A percentile compares a stretch with the other conserved stretches of the same genome.
phyloP scores from a whole-genome alignment of 306 rosid species.

The Luffa aegyptiaca region DNA sequence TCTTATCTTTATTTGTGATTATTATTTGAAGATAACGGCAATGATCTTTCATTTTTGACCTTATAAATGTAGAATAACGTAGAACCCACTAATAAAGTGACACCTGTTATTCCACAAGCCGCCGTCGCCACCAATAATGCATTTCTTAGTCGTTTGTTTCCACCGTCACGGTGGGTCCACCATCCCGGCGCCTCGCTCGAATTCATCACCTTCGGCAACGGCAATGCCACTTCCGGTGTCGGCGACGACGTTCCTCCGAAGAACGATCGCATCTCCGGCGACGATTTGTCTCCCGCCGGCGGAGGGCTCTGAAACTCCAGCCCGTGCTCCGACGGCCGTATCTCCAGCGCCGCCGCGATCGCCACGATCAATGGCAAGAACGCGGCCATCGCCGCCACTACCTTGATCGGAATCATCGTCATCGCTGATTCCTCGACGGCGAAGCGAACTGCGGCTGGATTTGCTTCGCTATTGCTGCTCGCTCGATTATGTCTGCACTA shows the following conservation, averaged over 20 bases:
- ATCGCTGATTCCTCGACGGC: neutral
- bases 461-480: neutral
- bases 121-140: constrained; percentile 53
- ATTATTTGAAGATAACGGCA: neutral
- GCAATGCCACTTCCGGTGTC: constrained; percentile 13
- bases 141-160: constrained; percentile 19
- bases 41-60: constrained; percentile 16
- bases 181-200: constrained; percentile 38
- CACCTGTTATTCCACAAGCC: constrained; percentile 72
- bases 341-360: constrained; percentile 31
- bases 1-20: constrained; percentile 2
- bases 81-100: constrained; percentile 46
- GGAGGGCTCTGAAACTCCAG: constrained; percentile 40
- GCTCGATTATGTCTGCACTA: no score
- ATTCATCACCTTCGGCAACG: constrained; percentile 34
- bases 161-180: constrained; percentile 14
- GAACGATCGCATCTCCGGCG: constrained; percentile 52
- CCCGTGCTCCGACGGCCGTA: constrained; percentile 84
- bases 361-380: neutral
- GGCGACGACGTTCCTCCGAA: constrained; percentile 42
- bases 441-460: neutral
- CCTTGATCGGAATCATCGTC: constrained; percentile 3
- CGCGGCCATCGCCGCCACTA: neutral
- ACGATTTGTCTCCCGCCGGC: constrained; percentile 25
- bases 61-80: constrained; percentile 34